Base-by-base conservation (phyloP, 2,329 filamentous ascomycete genomes). In the Monosporascus cannonballus region DNA sequence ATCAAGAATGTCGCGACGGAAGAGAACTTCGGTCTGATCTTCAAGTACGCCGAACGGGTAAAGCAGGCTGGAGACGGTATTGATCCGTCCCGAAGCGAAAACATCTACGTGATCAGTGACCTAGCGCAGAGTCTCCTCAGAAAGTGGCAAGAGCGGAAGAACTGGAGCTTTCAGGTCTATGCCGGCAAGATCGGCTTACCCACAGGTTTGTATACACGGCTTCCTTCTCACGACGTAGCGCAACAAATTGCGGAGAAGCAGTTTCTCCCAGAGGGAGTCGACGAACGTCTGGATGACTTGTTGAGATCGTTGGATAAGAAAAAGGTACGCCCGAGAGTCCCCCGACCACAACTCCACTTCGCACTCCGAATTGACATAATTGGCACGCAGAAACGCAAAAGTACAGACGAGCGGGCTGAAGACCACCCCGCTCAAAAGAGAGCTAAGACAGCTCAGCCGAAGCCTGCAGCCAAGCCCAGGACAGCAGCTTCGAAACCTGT, bases 41-140 rank as follows among this genome's bases (percentile, higher is more conserved):
- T 89, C 74, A 90, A 94, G 68, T 89, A 96, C 56, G 91, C 91
- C 14, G 92, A 97, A 70, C 85, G 91, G 9, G 86, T 96, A 51
- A 99, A 99, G 76, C 89, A 93, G 69, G 89, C 92, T 9, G 80
- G 83, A 42, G 94, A 99, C 67, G 88, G 83, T 14, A 83, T 97
- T 55, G 79, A 81, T 24, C 80, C 83, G 0, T 73, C 78, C 1
- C 76, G 79, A 54, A 89, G 86, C 61, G 84, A 91, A 53, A 84
- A 85, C 56, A 77, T 99, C 1, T 96, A 96, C 67, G 84, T 92
- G 6, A 73, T 99, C 38, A 92, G 90, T 49, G 94, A 99, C 69
- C 79, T 99, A 9, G 84, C 92, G 0, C 89, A 94, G 69, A 81
- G 85, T 3, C 79, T 93, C 14, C 87, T 96, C 54, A 83, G 90